Evolutionary conservation across 1,284 basidiomycete genomes (phyloP).

Genomic region (Hypsizygus ulmarius): DNA sequence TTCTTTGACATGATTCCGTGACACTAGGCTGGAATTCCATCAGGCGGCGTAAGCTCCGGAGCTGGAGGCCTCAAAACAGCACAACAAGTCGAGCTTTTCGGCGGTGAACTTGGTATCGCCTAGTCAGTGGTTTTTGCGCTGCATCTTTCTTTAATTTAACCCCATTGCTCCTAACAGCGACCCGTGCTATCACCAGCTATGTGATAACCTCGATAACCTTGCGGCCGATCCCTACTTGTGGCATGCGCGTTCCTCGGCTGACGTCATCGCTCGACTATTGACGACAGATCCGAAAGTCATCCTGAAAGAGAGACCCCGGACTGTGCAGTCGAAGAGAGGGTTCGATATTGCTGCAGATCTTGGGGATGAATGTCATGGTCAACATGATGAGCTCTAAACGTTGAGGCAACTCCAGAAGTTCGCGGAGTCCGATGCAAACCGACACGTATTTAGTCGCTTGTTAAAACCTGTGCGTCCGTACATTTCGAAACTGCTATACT

Average conservation of each 20-base stretch:
- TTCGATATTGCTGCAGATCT: constrained; percentile 8
- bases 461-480: too few species aligned
- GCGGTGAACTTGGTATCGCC: constrained; percentile 12
- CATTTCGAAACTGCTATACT: too few species aligned
- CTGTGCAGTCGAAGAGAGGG: neutral
- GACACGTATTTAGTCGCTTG: neutral
- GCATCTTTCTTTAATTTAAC: neutral
- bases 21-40: constrained; percentile 13
- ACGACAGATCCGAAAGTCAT: constrained; percentile 9
- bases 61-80: constrained; percentile 14
- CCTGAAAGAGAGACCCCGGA: constrained; percentile 7
- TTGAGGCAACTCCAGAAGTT: neutral
- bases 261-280: constrained; percentile 14
- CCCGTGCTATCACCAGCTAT: constrained; percentile 14
- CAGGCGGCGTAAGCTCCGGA: constrained; percentile 15
- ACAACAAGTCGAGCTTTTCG: constrained; percentile 10
- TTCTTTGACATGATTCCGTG: neutral
- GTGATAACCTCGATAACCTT: constrained; percentile 14
- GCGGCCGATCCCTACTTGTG: constrained; percentile 10
- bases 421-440: neutral
- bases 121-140: constrained; percentile 6
- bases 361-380: constrained; percentile 10
- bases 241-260: constrained; percentile 13
- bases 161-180: constrained; percentile 4
- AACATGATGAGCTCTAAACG: constrained; percentile 7